Evolutionary conservation across 306 rosid genomes (phyloP), one percentile per base, ranked within the genome.

Genomic region (Trichosanthes cucumerina): DNA sequence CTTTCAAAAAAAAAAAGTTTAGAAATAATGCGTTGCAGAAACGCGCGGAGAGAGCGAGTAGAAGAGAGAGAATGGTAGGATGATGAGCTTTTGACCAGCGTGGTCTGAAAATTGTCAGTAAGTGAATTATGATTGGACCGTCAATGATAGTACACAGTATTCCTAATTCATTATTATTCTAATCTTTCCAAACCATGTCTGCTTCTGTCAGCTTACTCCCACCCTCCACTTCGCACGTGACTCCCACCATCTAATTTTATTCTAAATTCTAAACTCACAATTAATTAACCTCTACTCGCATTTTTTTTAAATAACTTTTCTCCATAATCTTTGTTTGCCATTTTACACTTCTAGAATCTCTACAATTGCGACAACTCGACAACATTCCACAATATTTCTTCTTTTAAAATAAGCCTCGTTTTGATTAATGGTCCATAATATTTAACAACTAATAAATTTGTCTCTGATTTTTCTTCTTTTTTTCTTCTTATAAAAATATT

Each of bases 101-200:
- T 72, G 77, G 16, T 46, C 23, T 24, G 9, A 72, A 18, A 1
- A 18, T 14, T 72, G 77, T 72, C 76, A 71, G 76, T 71, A 7
- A 46, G 7, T 7, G 57, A 71, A 71, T 11, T 46, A 46, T 71
- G 23, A 71, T 71, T 71, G 76, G 76, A 26, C 39, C 57, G 39
- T 71, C 59, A 72, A 44, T 64, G 43, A 28, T 1, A 28, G n/a
- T 63, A 62, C 41, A 63, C 41, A 63, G 14, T 34, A 34, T 15
- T 64, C 71, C 3, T n/a, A n/a, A n/a, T n/a, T n/a, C 46, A 64
- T 23, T 70, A 71, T 71, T 72, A 47, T 72, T 72, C 41, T 72
- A 72, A 23, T 70, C 75, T 46, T 71, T 28, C 43, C 56, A 68
- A n/a, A n/a, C n/a, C n/a, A n/a, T n/a, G n/a, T n/a, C n/a, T n/a